Percentiles rank a stretch among this genome's conserved stretches.
Conservation (phyloP, 2,329 filamentous ascomycete species). For the Microcyclospora tardicrescens region DNA sequence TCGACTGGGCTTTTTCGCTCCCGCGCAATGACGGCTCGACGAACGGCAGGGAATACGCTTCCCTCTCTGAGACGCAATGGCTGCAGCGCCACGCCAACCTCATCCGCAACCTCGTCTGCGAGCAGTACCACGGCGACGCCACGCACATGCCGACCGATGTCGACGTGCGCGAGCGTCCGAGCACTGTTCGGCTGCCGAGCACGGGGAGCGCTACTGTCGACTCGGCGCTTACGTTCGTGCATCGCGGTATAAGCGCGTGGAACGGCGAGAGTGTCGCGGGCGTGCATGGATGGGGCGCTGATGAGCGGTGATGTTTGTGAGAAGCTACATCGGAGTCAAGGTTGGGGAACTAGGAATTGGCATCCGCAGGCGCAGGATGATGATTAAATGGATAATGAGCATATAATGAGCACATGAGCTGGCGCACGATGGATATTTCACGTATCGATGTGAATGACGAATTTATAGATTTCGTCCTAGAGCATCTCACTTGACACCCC, state of each 20-base stretch:
- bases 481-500: no score
- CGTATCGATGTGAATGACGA: no score
- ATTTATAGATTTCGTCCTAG: no score
- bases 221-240: slow-evolving; percentile 14
- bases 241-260: slow-evolving; percentile 14
- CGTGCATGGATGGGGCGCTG: slow-evolving; percentile 10
- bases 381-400: no score
- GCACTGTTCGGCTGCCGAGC: slow-evolving; percentile 5
- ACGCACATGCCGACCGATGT: slow-evolving; percentile 25
- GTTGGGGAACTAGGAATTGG: no score
- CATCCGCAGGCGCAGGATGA: no score
- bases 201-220: slow-evolving; percentile 13
- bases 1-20: slow-evolving; percentile 46
- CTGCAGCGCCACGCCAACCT: slow-evolving; percentile 49
- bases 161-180: slow-evolving; percentile 28
- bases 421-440: no score
- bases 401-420: no score
- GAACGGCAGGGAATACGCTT: slow-evolving; percentile 33
- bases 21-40: slow-evolving; percentile 14
- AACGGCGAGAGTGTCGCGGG: neutral
- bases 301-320: neutral
- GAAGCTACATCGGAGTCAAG: no score
- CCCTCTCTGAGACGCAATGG: slow-evolving; percentile 42
- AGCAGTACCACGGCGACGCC: slow-evolving; percentile 38
- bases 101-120: slow-evolving; percentile 47